A percentile compares a stretch with the other conserved stretches of the same genome.
These are phyloP conservation scores for Terfezia claveryi DNA, from an alignment of 495 filamentous ascomycete species.

Conservation along the genomic window DNA sequence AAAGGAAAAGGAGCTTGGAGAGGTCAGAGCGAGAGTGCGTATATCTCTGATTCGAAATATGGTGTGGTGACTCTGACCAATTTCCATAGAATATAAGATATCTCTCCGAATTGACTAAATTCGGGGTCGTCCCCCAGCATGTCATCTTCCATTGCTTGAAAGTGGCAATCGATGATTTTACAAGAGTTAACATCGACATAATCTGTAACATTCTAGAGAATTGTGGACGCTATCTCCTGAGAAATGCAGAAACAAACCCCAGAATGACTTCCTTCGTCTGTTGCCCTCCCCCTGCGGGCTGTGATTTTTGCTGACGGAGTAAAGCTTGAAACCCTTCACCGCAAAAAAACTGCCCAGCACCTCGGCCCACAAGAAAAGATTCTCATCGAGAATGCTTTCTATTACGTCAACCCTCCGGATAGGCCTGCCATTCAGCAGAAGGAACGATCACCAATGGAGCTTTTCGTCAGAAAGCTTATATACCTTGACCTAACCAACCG, in stretches of 20 bases:
- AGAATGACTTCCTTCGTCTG: conserved; percentile 60
- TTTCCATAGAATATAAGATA: conserved; percentile 57
- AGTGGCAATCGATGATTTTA: conserved; percentile 92
- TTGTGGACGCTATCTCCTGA: conserved; percentile 81
- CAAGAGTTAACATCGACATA: conserved; percentile 95
- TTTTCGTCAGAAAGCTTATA: conserved; percentile 76
- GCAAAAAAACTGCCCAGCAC: conserved; percentile 90
- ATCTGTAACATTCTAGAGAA: conserved; percentile 95
- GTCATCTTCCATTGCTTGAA: conserved; percentile 98
- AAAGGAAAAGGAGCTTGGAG: conserved; percentile 90
- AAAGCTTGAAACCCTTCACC: conserved; percentile 62
- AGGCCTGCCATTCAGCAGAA: conserved; percentile 89
- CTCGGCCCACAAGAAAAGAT: conserved; percentile 90
- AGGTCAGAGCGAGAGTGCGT: conserved; percentile 50
- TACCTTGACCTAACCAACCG: conserved; percentile 86
- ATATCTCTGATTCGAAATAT: not conserved
- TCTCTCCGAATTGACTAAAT: conserved; percentile 91
- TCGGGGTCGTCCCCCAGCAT: conserved; percentile 92
- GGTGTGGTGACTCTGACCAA: too few relatives aligned
- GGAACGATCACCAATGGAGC: conserved; percentile 76
- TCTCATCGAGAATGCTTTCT: conserved; percentile 95
- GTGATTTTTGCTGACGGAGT: not conserved
- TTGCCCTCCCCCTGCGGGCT: not conserved
- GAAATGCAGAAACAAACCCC: conserved; percentile 81
- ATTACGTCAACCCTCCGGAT: conserved; percentile 90